Evolutionary conservation across 2,329 filamentous ascomycete species (phyloP).

Genomic region (Nothopassalora personata): DNA sequence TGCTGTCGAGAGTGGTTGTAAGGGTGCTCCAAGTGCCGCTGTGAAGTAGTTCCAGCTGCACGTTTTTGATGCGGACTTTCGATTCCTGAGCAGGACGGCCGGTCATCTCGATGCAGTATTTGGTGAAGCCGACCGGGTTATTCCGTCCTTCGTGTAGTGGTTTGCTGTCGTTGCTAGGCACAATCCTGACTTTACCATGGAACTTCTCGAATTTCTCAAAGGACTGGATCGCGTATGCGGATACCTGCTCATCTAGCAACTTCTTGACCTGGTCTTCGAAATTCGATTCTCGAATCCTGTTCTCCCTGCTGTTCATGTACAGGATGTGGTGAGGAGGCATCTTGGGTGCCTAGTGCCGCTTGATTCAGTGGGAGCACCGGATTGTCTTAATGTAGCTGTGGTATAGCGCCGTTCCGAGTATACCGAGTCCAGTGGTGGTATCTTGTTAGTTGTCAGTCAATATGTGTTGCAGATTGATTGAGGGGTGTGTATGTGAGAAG

Average conservation of each 20-base stretch:
- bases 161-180: not conserved
- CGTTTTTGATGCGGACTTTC: not conserved
- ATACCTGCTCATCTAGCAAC: not conserved
- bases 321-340: not conserved
- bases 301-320: not conserved
- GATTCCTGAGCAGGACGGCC: not conserved
- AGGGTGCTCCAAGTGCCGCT: not conserved
- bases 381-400: not conserved
- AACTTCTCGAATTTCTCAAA: not conserved
- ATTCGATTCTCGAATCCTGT: not conserved
- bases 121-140: not conserved
- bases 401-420: not conserved
- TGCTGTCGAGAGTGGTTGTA: not conserved
- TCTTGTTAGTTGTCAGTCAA: not conserved
- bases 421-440: not conserved
- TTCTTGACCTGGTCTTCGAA: not conserved
- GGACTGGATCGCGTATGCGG: not conserved
- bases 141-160: not conserved
- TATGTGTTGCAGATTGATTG: not conserved
- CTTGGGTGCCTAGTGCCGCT: not conserved
- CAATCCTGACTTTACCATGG: not conserved
- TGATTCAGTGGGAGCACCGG: not conserved
- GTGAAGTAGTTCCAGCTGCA: not conserved
- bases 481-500: not conserved
- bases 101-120: not conserved